Evolutionary conservation across 208 protist genomes (phyloP), one percentile per base, ranked within the genome.

Genomic region (Angomonas deanei): DNA sequence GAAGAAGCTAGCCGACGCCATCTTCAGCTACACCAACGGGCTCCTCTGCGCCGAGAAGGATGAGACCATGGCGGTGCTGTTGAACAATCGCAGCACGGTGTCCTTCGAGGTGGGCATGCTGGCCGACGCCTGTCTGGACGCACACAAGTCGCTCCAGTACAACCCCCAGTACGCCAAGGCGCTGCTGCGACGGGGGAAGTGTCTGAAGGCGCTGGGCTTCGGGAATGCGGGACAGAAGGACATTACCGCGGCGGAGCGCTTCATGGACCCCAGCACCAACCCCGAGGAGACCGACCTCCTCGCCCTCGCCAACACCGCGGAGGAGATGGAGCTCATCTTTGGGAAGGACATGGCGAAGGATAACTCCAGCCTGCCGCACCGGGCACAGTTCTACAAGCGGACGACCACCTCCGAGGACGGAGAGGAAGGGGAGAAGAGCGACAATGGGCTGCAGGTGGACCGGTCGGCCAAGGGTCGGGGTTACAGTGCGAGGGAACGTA

Each of bases 31-130:
- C 68, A 89, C 85, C 19, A 76, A 83, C 66, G 85, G 83, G 21
- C 75, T 94, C 32, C 78, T 88, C 62, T 88, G 72, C 68, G 88
- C 88, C 28, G 72, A 79, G 67, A 61, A 55, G 8, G 76, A 78
- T 54, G 83, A 82, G 19, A 82, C 76, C n/a, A 48, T 92, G 28
- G 82, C 84, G 1, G 64, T 70, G 34, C 57, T 92, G 46, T 68
- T 92, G 13, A 87, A 89, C 72, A 89, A 92, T 66, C 82, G 88
- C 34, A 88, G 81, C 66, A 79, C 81, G 30, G 78, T 71, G 19
- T 89, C 87, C 31, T 89, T 80, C 39, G 68, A 82, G 39, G 66
- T 79, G 27, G 56, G 64, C 54, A 81, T 71, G 57, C 74, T 76
- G 65, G 61, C 68, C 4, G 84, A 88, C 65, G 78, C 84, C 28